Conservation (phyloP, 768 basidiomycete species). For the Coprinopsis marcescibilis region DNA sequence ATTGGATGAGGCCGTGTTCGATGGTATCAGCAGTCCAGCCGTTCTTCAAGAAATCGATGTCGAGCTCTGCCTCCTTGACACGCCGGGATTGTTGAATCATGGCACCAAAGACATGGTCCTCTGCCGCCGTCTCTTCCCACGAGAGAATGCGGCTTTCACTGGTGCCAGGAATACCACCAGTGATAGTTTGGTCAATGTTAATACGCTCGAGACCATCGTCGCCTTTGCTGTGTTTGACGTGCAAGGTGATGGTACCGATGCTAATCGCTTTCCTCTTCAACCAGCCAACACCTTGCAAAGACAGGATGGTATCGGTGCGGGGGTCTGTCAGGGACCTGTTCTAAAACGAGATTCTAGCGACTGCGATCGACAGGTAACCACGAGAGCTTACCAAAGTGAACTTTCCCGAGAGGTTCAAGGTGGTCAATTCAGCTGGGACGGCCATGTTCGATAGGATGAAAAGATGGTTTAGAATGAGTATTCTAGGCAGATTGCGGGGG, state of each 20-base stretch:
- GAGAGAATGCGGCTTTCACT: constrained; percentile 52
- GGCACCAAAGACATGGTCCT: constrained; percentile 58
- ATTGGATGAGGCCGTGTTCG: constrained; percentile 39
- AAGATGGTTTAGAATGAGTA: background rate
- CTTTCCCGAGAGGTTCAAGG: constrained; percentile 55
- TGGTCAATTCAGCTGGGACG: constrained; percentile 53
- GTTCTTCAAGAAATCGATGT: constrained; percentile 37
- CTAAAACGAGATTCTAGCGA: constrained; percentile 26
- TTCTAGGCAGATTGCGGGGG: background rate
- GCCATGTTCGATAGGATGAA: constrained; percentile 43
- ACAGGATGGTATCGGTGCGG: constrained; percentile 53
- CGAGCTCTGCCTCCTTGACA: constrained; percentile 39
- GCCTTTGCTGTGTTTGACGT: constrained; percentile 60
- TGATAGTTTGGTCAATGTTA: constrained; percentile 59
- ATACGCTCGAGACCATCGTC: constrained; percentile 57
- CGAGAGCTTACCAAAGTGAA: constrained; percentile 50
- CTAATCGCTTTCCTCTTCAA: constrained; percentile 57
- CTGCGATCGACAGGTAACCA: background rate
- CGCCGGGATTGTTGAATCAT: constrained; percentile 52
- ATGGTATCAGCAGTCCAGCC: constrained; percentile 36
- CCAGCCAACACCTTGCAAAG: constrained; percentile 71
- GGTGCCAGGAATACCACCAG: constrained; percentile 55
- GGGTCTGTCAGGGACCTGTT: constrained; percentile 63
- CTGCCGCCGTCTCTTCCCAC: constrained; percentile 46
- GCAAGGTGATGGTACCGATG: constrained; percentile 51